Evolutionary conservation across 208 protist species (phyloP), one percentile per base, ranked within the genome.

Genomic region (Trypanosoma caninum): DNA sequence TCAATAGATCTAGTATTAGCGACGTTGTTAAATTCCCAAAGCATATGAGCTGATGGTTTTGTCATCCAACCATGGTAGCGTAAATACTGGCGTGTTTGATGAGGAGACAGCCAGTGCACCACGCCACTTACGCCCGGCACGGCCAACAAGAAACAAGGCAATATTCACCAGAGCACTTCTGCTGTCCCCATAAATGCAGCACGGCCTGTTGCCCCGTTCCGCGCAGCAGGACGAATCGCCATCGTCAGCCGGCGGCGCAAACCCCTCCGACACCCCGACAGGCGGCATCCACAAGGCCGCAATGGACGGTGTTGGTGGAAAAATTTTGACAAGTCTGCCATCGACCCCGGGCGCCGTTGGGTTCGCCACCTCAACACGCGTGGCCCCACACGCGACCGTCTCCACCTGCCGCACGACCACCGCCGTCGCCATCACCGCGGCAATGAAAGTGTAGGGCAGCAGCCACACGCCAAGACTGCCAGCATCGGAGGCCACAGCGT

Each of bases 361-460:
- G 69, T 93, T 93, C 5, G 80, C 75, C 25, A 88, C 53, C 70
- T 93, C 86, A 44, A 89, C 67, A 8, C 77, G 74, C 8, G 82
- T 89, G 2, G 72, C 79, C 14, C 78, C 86, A 20, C 18, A 23
- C 38, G 68, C 82, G 3, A 81, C 75, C 1, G 62, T 74, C 18
- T 30, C n/a, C 72, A 74, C 78, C 67, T 89, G 83, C 6, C 83
- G 79, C 25, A 71, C 14, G 2, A 33, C 56, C 22, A 79, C 31
- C 23, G 51, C 52, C 18, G 65, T 44, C 14, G 55, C 30, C 40
- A 73, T 54, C 37, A 80, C 6, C 10, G 65, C 63, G 4, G 47
- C 57, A 13, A 74, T 22, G 22, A 80, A 14, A 31, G 65, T 74
- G 60, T 74, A 83, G 31, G 89, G 86, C 23, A 93, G 51, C 25